phyloP scores from a whole-genome alignment of 176 grass and related monocot species.

The Hordeum vulgare region MorexV3_pseudomolecules_assembly NC_058518.1:26311665-26312164 shows the following conservation, averaged over 20 bases:
- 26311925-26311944: neutral
- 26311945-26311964: neutral
- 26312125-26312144: no score
- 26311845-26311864: neutral
- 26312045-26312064: neutral
- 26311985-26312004: neutral
- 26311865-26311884: no score
- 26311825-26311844: neutral
- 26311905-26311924: neutral
- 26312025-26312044: neutral
- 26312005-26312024: neutral
- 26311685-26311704: neutral
- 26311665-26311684: constrained; percentile 11
- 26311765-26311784: neutral
- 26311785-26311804: neutral
- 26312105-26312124: no score
- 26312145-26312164: no score
- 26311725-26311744: neutral
- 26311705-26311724: neutral
- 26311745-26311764: neutral
- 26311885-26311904: no score
- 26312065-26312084: neutral
- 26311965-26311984: neutral
- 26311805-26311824: neutral
- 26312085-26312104: neutral